Percentiles rank a stretch among this genome's conserved stretches.
Conservation (phyloP, 176 grass and related monocot genomes). For the Aegilops longissima region DNA sequence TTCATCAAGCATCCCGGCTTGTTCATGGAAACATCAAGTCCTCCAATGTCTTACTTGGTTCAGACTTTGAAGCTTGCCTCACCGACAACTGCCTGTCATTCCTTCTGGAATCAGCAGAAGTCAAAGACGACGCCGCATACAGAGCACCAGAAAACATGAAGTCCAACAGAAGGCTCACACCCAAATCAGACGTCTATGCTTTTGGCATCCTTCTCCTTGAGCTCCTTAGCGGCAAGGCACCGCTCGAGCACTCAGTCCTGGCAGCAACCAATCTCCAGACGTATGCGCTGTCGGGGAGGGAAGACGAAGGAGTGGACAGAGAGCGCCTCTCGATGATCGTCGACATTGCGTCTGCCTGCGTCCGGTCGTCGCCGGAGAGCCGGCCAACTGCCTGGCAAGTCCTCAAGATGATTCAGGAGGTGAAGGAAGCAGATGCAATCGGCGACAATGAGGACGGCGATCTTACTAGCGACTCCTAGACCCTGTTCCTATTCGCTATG, state of each 20-base stretch:
- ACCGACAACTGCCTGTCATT: conserved; percentile 86
- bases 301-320: conserved; percentile 61
- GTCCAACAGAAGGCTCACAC: conserved; percentile 66
- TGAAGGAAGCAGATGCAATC: conserved; percentile 72
- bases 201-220: conserved; percentile 84
- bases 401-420: conserved; percentile 99
- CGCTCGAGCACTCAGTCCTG: conserved; percentile 59
- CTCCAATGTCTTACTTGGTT: conserved; percentile 83
- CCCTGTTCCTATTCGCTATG: not conserved
- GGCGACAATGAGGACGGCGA: conserved; percentile 80
- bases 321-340: conserved; percentile 79
- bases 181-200: conserved; percentile 90
- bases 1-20: conserved; percentile 90
- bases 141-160: conserved; percentile 78
- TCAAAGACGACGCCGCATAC: conserved; percentile 53
- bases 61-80: conserved; percentile 96
- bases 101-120: conserved; percentile 70
- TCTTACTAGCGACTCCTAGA: conserved; percentile 67
- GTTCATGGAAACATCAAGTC: conserved; percentile 94
- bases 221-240: conserved; percentile 76
- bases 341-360: conserved; percentile 66
- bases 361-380: conserved; percentile 65
- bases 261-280: conserved; percentile 59
- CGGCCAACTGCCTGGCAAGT: conserved; percentile 94
- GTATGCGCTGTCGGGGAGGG: conserved; percentile 66